Conservation (phyloP, 2,329 filamentous ascomycete species). For the Alternaria sp. region DNA sequence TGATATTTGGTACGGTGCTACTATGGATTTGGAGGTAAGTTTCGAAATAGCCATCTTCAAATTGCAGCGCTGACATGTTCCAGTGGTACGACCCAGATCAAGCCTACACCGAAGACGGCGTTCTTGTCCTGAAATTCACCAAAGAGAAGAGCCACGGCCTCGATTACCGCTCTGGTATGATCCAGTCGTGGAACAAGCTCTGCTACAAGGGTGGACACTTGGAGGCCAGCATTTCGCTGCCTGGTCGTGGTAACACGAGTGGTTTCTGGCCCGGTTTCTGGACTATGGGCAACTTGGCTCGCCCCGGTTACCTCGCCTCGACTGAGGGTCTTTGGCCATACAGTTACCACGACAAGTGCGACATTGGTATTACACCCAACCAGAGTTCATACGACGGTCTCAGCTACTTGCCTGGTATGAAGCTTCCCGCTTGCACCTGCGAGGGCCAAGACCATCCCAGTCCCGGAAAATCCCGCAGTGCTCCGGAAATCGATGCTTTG, state of each 20-base stretch:
- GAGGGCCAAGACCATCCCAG: constrained; percentile 68
- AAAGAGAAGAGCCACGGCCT: constrained; percentile 69
- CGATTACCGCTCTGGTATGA: constrained; percentile 74
- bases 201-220: constrained; percentile 75
- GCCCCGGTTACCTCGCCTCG: constrained; percentile 71
- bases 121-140: constrained; percentile 69
- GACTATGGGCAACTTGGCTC: constrained; percentile 75
- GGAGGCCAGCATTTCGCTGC: constrained; percentile 73
- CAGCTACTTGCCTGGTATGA: constrained; percentile 72
- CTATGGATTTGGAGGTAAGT: constrained; percentile 68
- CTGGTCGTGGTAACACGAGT: constrained; percentile 68
- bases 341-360: constrained; percentile 72
- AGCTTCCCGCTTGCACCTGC: constrained; percentile 72
- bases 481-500: constrained; percentile 74
- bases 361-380: constrained; percentile 73
- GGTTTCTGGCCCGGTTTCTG: constrained; percentile 80
- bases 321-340: constrained; percentile 79
- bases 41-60: background rate
- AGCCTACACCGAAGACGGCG: constrained; percentile 66
- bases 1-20: constrained; percentile 76
- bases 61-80: constrained; percentile 11
- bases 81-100: constrained; percentile 76
- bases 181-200: constrained; percentile 76
- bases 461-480: constrained; percentile 68
- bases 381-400: constrained; percentile 72